Conservation (phyloP, 371 early-diverging fungal genomes). For the Gilbertella persicaria region DNA sequence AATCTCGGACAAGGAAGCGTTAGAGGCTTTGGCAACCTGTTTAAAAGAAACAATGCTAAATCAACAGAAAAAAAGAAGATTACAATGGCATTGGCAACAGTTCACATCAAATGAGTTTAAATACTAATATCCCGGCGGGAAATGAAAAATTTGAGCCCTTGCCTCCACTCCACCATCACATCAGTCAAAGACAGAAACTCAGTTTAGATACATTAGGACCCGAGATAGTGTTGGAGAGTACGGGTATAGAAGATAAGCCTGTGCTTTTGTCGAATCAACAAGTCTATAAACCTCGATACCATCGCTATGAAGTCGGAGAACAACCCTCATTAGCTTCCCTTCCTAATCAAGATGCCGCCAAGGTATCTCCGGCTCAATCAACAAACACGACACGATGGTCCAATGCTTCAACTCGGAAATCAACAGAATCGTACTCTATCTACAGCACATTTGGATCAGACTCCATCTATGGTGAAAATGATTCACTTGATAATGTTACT, state of each 20-base stretch:
- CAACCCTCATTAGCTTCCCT: neutral
- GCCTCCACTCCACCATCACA: slow-evolving; percentile 5
- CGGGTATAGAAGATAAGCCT: neutral
- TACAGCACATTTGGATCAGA: slow-evolving; percentile 38
- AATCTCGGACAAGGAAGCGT: neutral
- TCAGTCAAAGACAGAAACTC: neutral
- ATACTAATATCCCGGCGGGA: neutral
- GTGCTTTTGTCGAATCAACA: neutral
- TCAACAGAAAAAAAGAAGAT: slow-evolving; percentile 10
- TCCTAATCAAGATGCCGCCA: neutral
- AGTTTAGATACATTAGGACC: too few species aligned
- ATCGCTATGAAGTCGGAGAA: slow-evolving; percentile 2
- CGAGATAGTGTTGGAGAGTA: too few species aligned
- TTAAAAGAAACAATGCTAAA: slow-evolving; percentile 12
- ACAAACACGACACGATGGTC: slow-evolving; percentile 26
- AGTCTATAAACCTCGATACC: slow-evolving; percentile 3
- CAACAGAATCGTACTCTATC: slow-evolving; percentile 37
- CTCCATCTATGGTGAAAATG: slow-evolving; percentile 4
- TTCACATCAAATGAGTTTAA: neutral
- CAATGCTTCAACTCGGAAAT: slow-evolving; percentile 34
- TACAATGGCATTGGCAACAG: neutral
- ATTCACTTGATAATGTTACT: neutral
- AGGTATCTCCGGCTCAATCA: neutral
- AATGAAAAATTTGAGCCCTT: slow-evolving; percentile 6
- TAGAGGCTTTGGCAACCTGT: slow-evolving; percentile 16